phyloP scores from a whole-genome alignment of 306 rosid species.

The Mucuna pruriens region DNA sequence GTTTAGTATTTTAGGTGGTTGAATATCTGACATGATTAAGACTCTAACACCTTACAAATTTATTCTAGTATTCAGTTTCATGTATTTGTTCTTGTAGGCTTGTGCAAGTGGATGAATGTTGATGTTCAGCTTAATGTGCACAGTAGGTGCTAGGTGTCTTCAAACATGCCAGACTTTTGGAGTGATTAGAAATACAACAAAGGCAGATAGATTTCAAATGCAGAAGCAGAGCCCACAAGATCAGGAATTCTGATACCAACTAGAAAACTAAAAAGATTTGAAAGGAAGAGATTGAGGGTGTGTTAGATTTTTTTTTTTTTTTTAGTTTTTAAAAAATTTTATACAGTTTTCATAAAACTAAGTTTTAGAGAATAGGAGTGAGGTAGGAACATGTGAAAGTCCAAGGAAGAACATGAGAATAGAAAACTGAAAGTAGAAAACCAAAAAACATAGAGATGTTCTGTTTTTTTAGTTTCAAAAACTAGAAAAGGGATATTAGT shows the following conservation, averaged over 20 bases:
- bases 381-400: neutral
- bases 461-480: neutral
- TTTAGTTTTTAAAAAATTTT: neutral
- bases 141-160: neutral
- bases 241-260: neutral
- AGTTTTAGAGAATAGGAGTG: neutral
- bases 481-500: neutral
- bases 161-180: slow-evolving; percentile 21
- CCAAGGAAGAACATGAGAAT: neutral
- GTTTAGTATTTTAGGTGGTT: neutral
- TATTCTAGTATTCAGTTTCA: slow-evolving; percentile 11
- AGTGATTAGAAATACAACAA: neutral
- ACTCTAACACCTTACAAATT: neutral
- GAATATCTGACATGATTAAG: neutral
- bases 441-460: neutral
- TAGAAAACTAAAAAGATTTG: neutral
- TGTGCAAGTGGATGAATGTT: neutral
- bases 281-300: neutral
- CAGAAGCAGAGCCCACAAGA: neutral
- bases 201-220: neutral
- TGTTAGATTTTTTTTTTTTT: neutral
- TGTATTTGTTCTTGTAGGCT: neutral
- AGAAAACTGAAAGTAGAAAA: neutral
- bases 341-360: neutral
- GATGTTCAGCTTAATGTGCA: neutral